Conservation (phyloP, 148 eudicot species). For the Rhododendron henanense region DNA sequence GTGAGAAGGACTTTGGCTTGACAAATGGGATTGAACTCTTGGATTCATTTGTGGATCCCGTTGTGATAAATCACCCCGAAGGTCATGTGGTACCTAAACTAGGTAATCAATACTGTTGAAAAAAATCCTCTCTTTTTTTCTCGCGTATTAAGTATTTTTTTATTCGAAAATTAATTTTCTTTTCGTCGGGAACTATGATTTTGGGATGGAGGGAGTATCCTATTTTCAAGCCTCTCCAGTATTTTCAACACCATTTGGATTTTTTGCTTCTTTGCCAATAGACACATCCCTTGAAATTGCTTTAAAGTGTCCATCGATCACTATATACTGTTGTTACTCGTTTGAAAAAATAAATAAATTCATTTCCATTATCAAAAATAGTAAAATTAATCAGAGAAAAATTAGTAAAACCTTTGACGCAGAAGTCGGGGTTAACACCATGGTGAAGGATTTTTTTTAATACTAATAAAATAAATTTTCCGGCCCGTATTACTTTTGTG, state of each 20-base stretch:
- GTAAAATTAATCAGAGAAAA: neutral
- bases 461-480: neutral
- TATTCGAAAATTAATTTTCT: too few species aligned
- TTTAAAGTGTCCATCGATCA: neutral
- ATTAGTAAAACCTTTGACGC: neutral
- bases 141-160: neutral
- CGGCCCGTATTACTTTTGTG: neutral
- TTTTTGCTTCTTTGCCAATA: neutral
- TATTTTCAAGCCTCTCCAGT: neutral
- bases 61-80: constrained; percentile 22
- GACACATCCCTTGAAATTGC: neutral
- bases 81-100: constrained; percentile 26
- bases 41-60: constrained; percentile 21
- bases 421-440: neutral
- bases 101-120: neutral
- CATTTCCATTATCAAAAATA: neutral
- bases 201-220: neutral
- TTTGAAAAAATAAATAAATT: too few species aligned
- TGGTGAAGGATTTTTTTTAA: neutral
- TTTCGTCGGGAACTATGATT: too few species aligned
- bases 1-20: constrained; percentile 23
- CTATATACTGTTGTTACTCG: neutral
- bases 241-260: neutral
- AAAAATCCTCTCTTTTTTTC: neutral
- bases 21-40: constrained; percentile 15